Conservation (phyloP, 2,329 filamentous ascomycete genomes). For the Capronia americana region DNA sequence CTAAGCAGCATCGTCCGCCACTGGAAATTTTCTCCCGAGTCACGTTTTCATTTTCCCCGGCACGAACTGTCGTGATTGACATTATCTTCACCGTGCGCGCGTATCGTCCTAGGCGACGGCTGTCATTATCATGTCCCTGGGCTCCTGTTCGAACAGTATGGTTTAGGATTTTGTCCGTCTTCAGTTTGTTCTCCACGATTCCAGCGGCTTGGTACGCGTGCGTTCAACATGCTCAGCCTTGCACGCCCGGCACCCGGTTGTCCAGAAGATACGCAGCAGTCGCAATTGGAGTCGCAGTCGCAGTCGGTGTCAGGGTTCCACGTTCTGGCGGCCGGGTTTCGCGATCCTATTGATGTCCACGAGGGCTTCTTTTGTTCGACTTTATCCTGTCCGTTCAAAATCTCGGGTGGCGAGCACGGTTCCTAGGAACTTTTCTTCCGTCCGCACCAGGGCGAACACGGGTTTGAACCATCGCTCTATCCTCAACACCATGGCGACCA, state of each 20-base stretch:
- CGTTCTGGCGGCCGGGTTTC: conserved; percentile 11
- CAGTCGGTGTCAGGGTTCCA: neutral
- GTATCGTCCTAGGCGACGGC: neutral
- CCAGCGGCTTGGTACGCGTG: neutral
- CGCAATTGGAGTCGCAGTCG: neutral
- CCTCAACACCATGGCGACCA: conserved; percentile 26
- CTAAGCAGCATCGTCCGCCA: neutral
- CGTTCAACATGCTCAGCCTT: conserved; percentile 28
- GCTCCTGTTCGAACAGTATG: neutral
- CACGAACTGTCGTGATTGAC: neutral
- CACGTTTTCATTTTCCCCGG: neutral
- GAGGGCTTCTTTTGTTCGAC: neutral
- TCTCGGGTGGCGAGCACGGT: too few relatives aligned
- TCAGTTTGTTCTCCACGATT: neutral
- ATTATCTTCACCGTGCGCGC: neutral
- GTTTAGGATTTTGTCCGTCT: neutral
- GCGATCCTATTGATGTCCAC: neutral
- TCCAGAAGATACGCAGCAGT: neutral
- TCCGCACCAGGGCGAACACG: neutral
- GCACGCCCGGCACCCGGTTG: neutral
- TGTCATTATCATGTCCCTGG: neutral
- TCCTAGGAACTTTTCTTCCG: neutral
- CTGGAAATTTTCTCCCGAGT: neutral
- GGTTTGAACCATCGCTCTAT: neutral
- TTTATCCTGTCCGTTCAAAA: neutral